phyloP scores from a whole-genome alignment of 2,329 filamentous ascomycete genomes.

The Diplodia scrobiculata region DNA sequence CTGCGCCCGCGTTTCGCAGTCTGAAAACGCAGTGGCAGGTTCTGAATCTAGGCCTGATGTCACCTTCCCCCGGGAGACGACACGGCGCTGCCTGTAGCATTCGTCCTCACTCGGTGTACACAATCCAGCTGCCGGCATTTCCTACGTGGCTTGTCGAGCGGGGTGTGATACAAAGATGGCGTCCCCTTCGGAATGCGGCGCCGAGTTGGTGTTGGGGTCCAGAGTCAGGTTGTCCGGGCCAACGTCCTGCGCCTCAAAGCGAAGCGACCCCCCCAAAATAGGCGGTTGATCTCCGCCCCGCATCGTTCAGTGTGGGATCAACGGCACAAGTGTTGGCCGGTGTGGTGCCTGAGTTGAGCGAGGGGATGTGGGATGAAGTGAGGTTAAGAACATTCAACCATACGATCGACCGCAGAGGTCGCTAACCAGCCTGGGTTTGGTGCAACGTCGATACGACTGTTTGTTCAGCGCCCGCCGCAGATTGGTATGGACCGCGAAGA shows the following conservation, averaged over 20 bases:
- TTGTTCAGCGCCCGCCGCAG: neutral
- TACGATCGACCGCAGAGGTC: neutral
- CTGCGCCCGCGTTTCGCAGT: neutral
- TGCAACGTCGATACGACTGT: neutral
- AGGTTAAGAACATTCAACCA: neutral
- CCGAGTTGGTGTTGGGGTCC: slow-evolving; percentile 23
- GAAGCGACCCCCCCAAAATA: neutral
- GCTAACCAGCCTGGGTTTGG: neutral
- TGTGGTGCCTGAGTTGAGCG: neutral
- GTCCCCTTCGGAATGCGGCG: slow-evolving; percentile 14
- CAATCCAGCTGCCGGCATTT: neutral
- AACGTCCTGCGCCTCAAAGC: neutral
- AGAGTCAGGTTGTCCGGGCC: neutral
- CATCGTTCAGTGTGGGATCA: neutral
- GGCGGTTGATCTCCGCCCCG: neutral
- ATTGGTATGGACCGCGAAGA: neutral
- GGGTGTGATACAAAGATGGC: slow-evolving; percentile 3
- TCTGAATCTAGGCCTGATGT: slow-evolving; percentile 4
- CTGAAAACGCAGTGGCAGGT: neutral
- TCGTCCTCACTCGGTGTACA: neutral
- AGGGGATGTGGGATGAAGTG: neutral
- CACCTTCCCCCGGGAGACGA: slow-evolving; percentile 2
- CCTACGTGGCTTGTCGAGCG: neutral
- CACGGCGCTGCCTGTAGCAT: neutral
- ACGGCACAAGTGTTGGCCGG: neutral